Percentiles rank a stretch among this genome's conserved stretches.
Evolutionary conservation across 495 filamentous ascomycete genomes (phyloP).

Genomic region (Geopyxis carbonaria): DNA sequence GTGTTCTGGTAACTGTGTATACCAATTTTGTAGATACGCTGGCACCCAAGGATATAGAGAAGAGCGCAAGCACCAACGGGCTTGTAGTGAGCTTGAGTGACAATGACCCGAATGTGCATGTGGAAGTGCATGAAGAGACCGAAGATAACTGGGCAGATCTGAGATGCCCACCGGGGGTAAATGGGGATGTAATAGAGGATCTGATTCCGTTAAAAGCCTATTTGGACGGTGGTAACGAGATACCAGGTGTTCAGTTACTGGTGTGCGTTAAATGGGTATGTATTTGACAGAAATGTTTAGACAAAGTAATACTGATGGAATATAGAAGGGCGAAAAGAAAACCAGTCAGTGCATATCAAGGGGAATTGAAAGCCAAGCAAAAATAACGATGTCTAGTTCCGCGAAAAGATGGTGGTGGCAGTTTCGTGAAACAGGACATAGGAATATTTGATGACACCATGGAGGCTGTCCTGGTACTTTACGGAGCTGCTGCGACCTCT

Average conservation of each 20-base stretch:
- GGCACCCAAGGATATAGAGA: neutral
- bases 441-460: constrained; percentile 7
- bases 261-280: constrained; percentile 10
- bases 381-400: constrained; percentile 1
- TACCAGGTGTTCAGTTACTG: neutral
- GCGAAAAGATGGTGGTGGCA: constrained; percentile 1
- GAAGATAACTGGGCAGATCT: constrained; percentile 6
- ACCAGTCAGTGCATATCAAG: no score
- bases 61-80: neutral
- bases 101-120: neutral
- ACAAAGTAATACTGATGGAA: neutral
- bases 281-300: neutral
- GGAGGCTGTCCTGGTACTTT: constrained; percentile 2
- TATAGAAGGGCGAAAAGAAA: neutral
- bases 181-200: neutral
- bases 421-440: constrained; percentile 4
- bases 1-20: constrained; percentile 1
- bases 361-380: no score
- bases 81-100: constrained; percentile 2
- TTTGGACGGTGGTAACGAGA: constrained; percentile 2
- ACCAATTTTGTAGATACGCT: constrained; percentile 3
- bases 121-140: constrained; percentile 4
- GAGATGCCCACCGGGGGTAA: neutral
- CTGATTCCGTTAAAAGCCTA: constrained; percentile 4
- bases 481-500: neutral